Evolutionary conservation across 1,284 basidiomycete species (phyloP), one percentile per base, ranked within the genome.

Genomic region (Malassezia sp.): DNA sequence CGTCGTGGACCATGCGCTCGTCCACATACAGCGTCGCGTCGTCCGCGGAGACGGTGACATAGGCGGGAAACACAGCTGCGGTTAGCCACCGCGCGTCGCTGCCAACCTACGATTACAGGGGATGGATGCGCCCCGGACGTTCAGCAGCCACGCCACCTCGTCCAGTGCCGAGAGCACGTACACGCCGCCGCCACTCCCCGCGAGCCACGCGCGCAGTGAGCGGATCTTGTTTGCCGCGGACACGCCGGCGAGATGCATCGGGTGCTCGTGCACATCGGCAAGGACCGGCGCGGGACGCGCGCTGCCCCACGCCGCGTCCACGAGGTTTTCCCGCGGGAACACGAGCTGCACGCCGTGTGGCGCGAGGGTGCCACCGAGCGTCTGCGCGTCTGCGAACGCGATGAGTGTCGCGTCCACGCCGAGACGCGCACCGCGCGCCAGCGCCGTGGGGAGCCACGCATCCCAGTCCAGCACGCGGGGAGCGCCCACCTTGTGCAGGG

Each of bases 391-490:
- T 63, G 84, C 79, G 60, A 84, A 79, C 3, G 85, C 79, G 49
- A 91, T 75, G 74, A 91, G 81, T 22, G 85, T 82, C 8, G 88
- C 86, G 71, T 95, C 90, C 45, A 93, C 78, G 11, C 89, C 89
- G 45, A 93, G 79, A 52, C 80, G 76, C 21, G 75, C 65, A 2
- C 72, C 72, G 45, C 75, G 73, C 37, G 76, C 77, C 10, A 73
- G 77, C 41, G 57, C 49, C 15, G 49, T 32, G 14, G 50, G 42
- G 11, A 68, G 32, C 63, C 61, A 67, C 15, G 85, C 82, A 18
- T 75, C 49, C 64, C 64, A 68, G 20, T 61, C 50, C 18, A 45
- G 34, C 9, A 62, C 61, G n/a, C 53, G 53, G n/a, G 36, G 40
- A 14, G 44, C 44, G 12, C 85, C 87, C 2, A 82, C 80, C 42